Conservation (phyloP, 768 basidiomycete genomes). For the Pisolithus orientalis region DNA sequence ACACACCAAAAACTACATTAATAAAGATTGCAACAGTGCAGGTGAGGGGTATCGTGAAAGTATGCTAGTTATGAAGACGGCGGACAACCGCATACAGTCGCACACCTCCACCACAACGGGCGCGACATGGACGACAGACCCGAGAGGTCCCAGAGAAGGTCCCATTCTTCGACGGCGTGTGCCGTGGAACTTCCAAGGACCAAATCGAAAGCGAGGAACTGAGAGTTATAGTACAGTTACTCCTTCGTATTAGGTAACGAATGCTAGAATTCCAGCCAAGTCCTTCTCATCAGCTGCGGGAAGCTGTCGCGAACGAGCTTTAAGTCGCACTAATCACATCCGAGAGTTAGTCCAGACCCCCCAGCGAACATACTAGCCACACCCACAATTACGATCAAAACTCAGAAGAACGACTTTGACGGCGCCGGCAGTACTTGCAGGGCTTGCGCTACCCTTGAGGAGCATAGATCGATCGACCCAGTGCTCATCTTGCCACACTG, state of each 20-base stretch:
- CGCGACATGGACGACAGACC: too few relatives aligned
- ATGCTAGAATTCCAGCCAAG: constrained; percentile 60
- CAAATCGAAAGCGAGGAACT: background rate
- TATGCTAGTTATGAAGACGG: too few relatives aligned
- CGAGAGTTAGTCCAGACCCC: constrained; percentile 6
- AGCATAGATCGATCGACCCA: constrained; percentile 81
- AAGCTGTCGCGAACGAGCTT: constrained; percentile 81
- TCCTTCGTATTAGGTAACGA: constrained; percentile 18
- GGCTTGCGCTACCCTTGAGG: constrained; percentile 37
- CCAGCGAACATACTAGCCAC: constrained; percentile 15
- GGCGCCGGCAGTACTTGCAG: constrained; percentile 37
- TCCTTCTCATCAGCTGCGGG: constrained; percentile 85
- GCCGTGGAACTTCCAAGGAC: background rate
- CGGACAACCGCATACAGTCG: too few relatives aligned
- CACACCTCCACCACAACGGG: too few relatives aligned
- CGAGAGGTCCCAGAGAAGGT: constrained; percentile 1
- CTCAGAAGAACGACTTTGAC: constrained; percentile 86
- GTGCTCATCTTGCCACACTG: constrained; percentile 89
- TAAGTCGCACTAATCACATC: constrained; percentile 67
- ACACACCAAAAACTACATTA: background rate
- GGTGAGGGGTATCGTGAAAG: too few relatives aligned
- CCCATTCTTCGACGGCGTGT: background rate
- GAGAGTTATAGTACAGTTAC: background rate
- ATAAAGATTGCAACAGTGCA: background rate
- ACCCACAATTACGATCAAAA: constrained; percentile 87